Evolutionary conservation across 306 rosid genomes (phyloP), one percentile per base, ranked within the genome.

Genomic region (Fagus sylvatica): DNA sequence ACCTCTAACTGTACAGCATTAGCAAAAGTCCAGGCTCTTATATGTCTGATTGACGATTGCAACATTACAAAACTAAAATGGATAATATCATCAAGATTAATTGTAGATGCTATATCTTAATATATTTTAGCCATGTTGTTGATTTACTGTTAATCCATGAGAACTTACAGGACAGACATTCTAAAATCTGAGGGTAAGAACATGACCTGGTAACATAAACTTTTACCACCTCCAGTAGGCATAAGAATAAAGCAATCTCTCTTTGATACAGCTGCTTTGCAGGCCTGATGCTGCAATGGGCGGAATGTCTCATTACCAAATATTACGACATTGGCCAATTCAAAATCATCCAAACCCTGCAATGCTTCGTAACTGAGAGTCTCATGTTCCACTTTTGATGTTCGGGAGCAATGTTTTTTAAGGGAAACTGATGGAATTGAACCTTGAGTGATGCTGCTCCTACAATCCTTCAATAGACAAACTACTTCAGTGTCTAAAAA

Each of bases 181-280:
- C 61, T 36, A 78, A 62, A 34, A 37, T 13, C 7, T 77, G 75
- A 80, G n/a, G 74, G 81, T 79, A 85, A 85, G 81, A 73, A 85
- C 57, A 75, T 42, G 72, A 95, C 98, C 98, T 95, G 98, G 78
- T 95, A 95, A 78, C 98, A 95, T 74, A 95, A 89, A 79, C 98
- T 91, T 90, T 95, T 95, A 42, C 98, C 98, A 70, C 98, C 98
- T 74, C 98, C 98, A 7, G 98, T 95, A 42, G 98, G 98, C 98
- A 95, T 95, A 68, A 95, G 92, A 80, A 95, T 84, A 80, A 95
- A 95, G 80, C 96, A 90, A 86, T 95, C 98, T 76, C 62, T 86
- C 80, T 87, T 95, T 77, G 91, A 89, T 85, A 90, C 75, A 68
- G 93, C 89, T 69, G 85, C 89, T 87, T 85, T 84, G 82, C 98